phyloP scores from a whole-genome alignment of 2,329 filamentous ascomycete genomes.

The Fusarium nurragi region DNA sequence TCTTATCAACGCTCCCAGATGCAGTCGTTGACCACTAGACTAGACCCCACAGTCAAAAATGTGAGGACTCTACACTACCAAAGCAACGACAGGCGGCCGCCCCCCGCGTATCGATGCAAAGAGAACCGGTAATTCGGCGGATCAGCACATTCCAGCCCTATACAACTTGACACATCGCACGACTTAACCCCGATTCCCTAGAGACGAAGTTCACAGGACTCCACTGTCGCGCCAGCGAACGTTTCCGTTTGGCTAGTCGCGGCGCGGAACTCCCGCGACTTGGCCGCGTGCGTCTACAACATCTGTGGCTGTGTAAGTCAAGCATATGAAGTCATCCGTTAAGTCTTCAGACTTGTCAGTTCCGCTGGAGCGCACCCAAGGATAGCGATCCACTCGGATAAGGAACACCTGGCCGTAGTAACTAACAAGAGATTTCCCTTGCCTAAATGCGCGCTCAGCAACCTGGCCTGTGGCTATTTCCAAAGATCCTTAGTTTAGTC shows the following conservation, averaged over 20 bases:
- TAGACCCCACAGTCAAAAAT: background rate
- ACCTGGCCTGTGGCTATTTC: background rate
- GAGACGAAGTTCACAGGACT: slow-evolving; percentile 4
- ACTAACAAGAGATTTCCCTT: background rate
- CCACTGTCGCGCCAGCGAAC: background rate
- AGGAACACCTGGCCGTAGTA: too few species aligned
- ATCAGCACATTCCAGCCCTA: background rate
- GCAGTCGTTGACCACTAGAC: background rate
- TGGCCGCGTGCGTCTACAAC: slow-evolving; percentile 3
- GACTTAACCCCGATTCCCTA: background rate
- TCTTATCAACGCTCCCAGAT: slow-evolving; percentile 1
- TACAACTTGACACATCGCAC: background rate
- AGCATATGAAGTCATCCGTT: background rate
- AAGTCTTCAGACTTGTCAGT: too few species aligned
- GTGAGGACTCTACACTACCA: background rate
- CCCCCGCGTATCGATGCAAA: background rate
- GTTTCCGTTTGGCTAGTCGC: background rate
- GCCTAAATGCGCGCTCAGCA: background rate
- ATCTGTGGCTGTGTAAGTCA: background rate
- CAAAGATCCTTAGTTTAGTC: too few species aligned
- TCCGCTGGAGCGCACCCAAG: too few species aligned
- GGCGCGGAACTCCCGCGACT: background rate
- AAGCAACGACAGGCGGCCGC: background rate
- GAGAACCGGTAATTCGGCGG: background rate
- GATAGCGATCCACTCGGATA: too few species aligned